phyloP scores from a whole-genome alignment of 106 monocot genomes.

The Acanthochlamys bracteata region DNA sequence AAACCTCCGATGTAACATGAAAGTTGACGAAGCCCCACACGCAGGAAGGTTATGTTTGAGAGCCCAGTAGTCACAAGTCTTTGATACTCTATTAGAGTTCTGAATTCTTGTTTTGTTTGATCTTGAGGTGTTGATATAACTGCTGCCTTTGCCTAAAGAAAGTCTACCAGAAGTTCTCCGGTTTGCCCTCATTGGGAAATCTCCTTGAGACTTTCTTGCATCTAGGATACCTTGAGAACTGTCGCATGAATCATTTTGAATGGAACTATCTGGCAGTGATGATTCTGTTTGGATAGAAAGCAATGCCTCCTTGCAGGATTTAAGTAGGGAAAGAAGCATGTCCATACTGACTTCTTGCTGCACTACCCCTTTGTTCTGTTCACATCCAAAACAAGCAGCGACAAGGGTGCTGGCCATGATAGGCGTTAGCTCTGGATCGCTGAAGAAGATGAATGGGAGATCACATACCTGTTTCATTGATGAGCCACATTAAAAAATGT shows the following conservation, averaged over 20 bases:
- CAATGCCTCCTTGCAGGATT: conserved; percentile 48
- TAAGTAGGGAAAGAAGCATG: conserved; percentile 86
- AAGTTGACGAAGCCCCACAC: conserved; percentile 28
- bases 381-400: conserved; percentile 82
- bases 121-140: conserved; percentile 21
- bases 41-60: conserved; percentile 45
- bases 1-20: conserved; percentile 66
- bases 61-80: conserved; percentile 52
- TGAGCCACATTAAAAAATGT: no score
- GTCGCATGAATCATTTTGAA: conserved; percentile 22
- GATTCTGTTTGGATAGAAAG: conserved; percentile 17
- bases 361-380: conserved; percentile 80
- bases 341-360: conserved; percentile 90
- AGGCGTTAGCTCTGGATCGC: conserved; percentile 83
- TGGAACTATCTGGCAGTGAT: conserved; percentile 13
- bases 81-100: conserved; percentile 44
- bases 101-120: conserved; percentile 37
- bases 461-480: conserved; percentile 72
- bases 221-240: conserved; percentile 22
- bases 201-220: conserved; percentile 35
- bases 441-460: conserved; percentile 93
- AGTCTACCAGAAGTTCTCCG: conserved; percentile 24
- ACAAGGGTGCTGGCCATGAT: conserved; percentile 74
- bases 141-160: conserved; percentile 18
- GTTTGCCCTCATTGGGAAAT: conserved; percentile 27